Evolutionary conservation across 2,329 filamentous ascomycete species (phyloP).

Genomic region (Emydomyces testavorans): DNA sequence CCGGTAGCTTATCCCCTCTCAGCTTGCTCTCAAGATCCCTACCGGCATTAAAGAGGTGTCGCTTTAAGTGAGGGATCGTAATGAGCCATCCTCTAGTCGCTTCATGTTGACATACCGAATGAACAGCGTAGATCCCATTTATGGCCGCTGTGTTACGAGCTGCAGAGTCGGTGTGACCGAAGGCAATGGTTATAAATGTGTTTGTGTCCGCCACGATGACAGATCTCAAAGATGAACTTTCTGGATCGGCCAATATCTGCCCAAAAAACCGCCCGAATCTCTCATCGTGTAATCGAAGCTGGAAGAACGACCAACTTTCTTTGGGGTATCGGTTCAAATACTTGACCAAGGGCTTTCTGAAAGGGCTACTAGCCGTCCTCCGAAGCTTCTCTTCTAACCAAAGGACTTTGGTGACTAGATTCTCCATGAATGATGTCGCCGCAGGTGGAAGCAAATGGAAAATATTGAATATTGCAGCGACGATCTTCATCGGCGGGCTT

Average conservation of each 20-base stretch:
- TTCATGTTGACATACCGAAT: slow-evolving; percentile 60
- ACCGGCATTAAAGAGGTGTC: slow-evolving; percentile 50
- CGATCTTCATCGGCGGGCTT: slow-evolving; percentile 82
- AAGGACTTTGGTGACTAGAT: slow-evolving; percentile 79
- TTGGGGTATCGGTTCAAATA: slow-evolving; percentile 89
- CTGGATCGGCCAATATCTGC: slow-evolving; percentile 66
- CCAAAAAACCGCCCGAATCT: slow-evolving; percentile 84
- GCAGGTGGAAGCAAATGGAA: slow-evolving; percentile 90
- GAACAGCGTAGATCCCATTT: slow-evolving; percentile 76
- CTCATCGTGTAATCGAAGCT: slow-evolving; percentile 68
- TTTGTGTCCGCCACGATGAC: slow-evolving; percentile 63
- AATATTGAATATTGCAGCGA: slow-evolving; percentile 88
- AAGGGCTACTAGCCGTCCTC: slow-evolving; percentile 80
- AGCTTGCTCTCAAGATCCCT: slow-evolving; percentile 69
- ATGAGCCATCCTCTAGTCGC: slow-evolving; percentile 56
- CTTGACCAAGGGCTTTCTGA: slow-evolving; percentile 77
- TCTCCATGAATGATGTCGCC: slow-evolving; percentile 81
- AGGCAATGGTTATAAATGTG: slow-evolving; percentile 53
- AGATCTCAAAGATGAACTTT: slow-evolving; percentile 63
- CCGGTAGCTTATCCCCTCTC: slow-evolving; percentile 56
- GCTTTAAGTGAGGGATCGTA: slow-evolving; percentile 46
- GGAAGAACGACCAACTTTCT: slow-evolving; percentile 71
- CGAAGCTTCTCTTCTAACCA: slow-evolving; percentile 75
- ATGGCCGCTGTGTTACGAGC: slow-evolving; percentile 67
- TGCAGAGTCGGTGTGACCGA: slow-evolving; percentile 52